Evolutionary conservation across 129 eudicot species (phyloP), one percentile per base, ranked within the genome.

Genomic region (Helianthus tuberosus): DNA sequence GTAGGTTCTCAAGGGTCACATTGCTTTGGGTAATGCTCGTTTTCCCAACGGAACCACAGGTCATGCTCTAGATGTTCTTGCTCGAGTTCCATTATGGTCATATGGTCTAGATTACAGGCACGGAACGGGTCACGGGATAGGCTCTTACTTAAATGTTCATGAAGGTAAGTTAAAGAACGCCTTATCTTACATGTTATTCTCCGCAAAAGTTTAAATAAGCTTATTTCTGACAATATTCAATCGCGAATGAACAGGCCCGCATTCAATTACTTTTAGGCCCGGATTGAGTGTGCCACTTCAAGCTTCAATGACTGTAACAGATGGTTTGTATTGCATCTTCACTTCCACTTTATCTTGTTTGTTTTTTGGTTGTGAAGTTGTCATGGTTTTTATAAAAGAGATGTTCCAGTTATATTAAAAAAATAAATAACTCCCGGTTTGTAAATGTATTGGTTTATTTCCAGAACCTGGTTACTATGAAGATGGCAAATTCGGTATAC

Each of bases 121-220:
- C 73, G 99, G 99, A 71, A 95, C 99, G 71, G 99, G 99, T 72
- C 99, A 95, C 52, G 99, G 99, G 61, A 86, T 95, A 51, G 99
- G 99, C 52, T 83, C 93, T 72, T 95, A 81, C 92, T 81, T 95
- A 73, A 86, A 91, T 75, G 99, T 95, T 61, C 99, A 95, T 68
- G 99, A 95, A 89, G 99, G 99, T 72, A 78, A 81, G 86, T 76
- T 44, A 16, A 60, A 43, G 2, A 6, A 43, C 8, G 10, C 10
- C 47, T 43, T 36, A 53, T 15, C 54, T 52, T 32, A 32, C 27
- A 64, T 60, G 29, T 29, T 74, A 57, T 35, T 14, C 61, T 60
- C 49, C 36, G 46, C 29, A 5, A 58, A 58, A 25, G 1, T 11
- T 25, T 58, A 9, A 57, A 52, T 57, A 20, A 23, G 46, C 44